Evolutionary conservation across 176 grass and related monocot genomes (phyloP).

Genomic region (Puccinellia tenuiflora): DNA sequence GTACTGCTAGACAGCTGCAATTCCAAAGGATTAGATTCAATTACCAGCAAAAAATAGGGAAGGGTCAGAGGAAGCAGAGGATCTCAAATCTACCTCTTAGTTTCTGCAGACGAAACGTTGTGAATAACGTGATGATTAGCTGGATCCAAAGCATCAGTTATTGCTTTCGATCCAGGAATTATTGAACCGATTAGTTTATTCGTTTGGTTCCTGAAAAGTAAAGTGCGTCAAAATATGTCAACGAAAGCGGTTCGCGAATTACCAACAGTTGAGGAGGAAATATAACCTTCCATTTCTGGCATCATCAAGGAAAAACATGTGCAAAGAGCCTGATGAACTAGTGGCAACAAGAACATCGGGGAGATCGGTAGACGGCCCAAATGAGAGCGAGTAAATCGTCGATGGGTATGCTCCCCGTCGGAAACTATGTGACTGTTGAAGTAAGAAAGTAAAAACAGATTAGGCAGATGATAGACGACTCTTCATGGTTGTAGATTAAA

Average conservation of each 20-base stretch:
- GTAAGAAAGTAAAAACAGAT: slow-evolving; percentile 12
- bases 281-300: slow-evolving; percentile 71
- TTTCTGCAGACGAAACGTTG: slow-evolving; percentile 53
- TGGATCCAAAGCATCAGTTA: slow-evolving; percentile 79
- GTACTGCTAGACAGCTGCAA: slow-evolving; percentile 56
- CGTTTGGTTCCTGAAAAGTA: slow-evolving; percentile 51
- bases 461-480: background rate
- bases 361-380: slow-evolving; percentile 57
- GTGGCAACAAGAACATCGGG: slow-evolving; percentile 82
- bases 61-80: background rate
- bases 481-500: background rate
- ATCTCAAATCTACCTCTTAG: slow-evolving; percentile 61
- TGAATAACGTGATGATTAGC: slow-evolving; percentile 93
- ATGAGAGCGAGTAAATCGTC: slow-evolving; percentile 82
- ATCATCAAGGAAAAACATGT: slow-evolving; percentile 77
- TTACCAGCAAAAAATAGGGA: slow-evolving; percentile 13
- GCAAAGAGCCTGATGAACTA: slow-evolving; percentile 95
- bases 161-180: slow-evolving; percentile 58
- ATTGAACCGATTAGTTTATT: slow-evolving; percentile 68
- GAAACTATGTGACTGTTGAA: slow-evolving; percentile 76
- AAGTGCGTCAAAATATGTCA: slow-evolving; percentile 1
- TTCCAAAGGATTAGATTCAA: background rate
- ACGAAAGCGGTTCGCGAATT: background rate
- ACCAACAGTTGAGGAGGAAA: background rate
- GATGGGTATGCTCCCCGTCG: slow-evolving; percentile 91